Evolutionary conservation across 805 yeast genomes (phyloP).

Genomic region (Torulaspora franciscae): DNA sequence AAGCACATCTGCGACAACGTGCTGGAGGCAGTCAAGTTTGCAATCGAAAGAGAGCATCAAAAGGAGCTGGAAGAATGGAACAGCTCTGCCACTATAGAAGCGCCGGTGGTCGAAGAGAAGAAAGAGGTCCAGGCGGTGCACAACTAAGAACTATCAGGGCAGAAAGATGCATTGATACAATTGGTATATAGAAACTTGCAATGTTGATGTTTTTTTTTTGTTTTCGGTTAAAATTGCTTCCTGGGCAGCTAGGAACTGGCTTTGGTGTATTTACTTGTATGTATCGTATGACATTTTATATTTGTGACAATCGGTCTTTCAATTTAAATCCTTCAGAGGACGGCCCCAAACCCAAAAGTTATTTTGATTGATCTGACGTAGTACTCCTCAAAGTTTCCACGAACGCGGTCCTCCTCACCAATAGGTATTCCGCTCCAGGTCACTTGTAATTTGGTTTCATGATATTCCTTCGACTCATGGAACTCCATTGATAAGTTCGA

Average conservation of each 20-base stretch:
- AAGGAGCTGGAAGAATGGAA: constrained; percentile 75
- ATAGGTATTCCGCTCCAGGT: constrained; percentile 85
- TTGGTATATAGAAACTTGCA: constrained; percentile 3
- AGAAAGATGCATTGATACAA: constrained; percentile 1
- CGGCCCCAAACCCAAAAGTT: constrained; percentile 95
- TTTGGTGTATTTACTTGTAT: not conserved
- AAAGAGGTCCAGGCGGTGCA: constrained; percentile 15
- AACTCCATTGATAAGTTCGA: constrained; percentile 65
- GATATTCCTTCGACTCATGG: constrained; percentile 59
- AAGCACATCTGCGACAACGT: constrained; percentile 69
- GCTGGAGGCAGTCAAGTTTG: constrained; percentile 76
- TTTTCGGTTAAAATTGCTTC: not conserved
- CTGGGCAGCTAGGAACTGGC: not conserved
- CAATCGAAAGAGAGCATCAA: constrained; percentile 74
- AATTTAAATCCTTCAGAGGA: constrained; percentile 41
- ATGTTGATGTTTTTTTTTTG: constrained; percentile 4
- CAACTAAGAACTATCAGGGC: not conserved
- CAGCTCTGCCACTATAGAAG: constrained; percentile 45
- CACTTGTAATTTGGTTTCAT: constrained; percentile 78
- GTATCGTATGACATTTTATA: not conserved
- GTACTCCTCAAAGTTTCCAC: constrained; percentile 79
- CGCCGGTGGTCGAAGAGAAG: constrained; percentile 46
- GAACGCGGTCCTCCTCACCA: constrained; percentile 89
- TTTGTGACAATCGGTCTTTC: not conserved
- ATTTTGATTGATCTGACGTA: constrained; percentile 84